These are phyloP conservation scores for Ophiostoma sp. DNA, from an alignment of 2,329 filamentous ascomycete species.

Conservation along the genomic window DNA sequence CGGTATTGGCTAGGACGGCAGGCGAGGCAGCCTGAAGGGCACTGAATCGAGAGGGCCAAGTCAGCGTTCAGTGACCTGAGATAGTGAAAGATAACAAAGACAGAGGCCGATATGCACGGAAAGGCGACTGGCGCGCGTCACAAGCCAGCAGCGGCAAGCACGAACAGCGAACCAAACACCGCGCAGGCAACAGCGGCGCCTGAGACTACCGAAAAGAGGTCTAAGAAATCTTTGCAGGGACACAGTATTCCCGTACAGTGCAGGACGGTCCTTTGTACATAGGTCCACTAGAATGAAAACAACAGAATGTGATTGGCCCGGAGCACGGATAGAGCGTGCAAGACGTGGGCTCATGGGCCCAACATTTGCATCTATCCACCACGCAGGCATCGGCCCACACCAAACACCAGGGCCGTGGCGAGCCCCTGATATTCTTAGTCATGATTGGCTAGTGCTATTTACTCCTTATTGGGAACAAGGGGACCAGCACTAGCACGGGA, in stretches of 20 bases:
- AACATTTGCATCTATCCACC: conserved; percentile 19
- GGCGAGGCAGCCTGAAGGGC: not conserved
- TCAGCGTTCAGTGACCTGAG: no score
- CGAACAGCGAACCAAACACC: conserved; percentile 1
- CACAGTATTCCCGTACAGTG: conserved; percentile 17
- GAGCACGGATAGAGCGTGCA: conserved; percentile 24
- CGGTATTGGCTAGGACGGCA: not conserved
- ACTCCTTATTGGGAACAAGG: conserved; percentile 7
- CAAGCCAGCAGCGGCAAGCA: not conserved
- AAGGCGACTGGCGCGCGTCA: not conserved
- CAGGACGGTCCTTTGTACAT: not conserved
- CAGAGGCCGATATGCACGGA: no score
- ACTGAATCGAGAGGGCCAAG: no score
- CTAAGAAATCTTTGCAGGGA: not conserved
- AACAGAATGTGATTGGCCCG: conserved; percentile 23
- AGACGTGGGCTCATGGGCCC: conserved; percentile 27
- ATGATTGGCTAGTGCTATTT: conserved; percentile 8
- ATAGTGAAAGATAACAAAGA: no score
- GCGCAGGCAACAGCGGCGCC: no score
- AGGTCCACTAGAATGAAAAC: not conserved
- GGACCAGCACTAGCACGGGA: not conserved
- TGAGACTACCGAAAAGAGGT: not conserved
- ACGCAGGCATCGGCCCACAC: conserved; percentile 17
- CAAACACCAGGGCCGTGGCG: not conserved
- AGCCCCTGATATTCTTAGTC: conserved; percentile 13